Conservation (phyloP, 2,329 filamentous ascomycete genomes). For the Colletotrichum spinosum region DNA sequence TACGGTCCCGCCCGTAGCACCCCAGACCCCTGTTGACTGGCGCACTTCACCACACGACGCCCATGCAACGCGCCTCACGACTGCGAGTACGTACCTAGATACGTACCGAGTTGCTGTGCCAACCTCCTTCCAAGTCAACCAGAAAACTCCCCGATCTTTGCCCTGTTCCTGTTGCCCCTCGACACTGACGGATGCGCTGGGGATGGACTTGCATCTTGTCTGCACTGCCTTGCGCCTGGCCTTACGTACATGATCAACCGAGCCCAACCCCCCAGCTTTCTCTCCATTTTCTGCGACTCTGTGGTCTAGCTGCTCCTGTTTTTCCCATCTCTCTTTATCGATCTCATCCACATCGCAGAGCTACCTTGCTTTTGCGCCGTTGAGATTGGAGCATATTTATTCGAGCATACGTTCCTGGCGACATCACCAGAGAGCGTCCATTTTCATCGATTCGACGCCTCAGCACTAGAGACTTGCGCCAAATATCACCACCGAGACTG, state of each 20-base stretch:
- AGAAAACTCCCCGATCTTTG: constrained; percentile 29
- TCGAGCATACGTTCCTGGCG: too few relatives aligned
- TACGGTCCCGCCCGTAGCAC: background rate
- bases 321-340: constrained; percentile 7
- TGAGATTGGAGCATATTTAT: too few relatives aligned
- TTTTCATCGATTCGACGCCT: constrained; percentile 6
- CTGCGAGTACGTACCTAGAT: too few relatives aligned
- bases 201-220: background rate
- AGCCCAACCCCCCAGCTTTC: constrained; percentile 7
- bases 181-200: constrained; percentile 36
- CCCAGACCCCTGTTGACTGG: background rate
- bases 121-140: constrained; percentile 4
- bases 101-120: constrained; percentile 19
- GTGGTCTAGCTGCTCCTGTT: background rate
- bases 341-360: constrained; percentile 8
- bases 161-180: constrained; percentile 32
- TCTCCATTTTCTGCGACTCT: constrained; percentile 2
- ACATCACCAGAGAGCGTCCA: background rate
- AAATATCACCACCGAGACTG: constrained; percentile 3
- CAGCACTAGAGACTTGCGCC: background rate
- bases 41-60: constrained; percentile 18
- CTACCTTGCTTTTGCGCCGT: too few relatives aligned
- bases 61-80: background rate
- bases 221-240: too few relatives aligned
- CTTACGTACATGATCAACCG: background rate